Evolutionary conservation across 192 early-diverging fungal genomes (phyloP).

Genomic region (Mycoemilia scoparia): DNA sequence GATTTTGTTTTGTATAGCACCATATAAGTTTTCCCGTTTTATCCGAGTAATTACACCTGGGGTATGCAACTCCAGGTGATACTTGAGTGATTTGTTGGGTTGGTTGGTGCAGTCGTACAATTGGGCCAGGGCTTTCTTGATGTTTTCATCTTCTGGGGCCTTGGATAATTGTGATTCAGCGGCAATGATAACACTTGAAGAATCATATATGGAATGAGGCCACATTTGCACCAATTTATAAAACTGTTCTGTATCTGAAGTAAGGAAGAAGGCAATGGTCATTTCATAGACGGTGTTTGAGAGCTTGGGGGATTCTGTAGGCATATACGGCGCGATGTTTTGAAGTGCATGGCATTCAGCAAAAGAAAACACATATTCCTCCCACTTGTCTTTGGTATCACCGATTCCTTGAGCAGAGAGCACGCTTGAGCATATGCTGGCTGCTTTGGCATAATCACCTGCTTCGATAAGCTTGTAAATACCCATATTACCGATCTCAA

Average conservation of each 20-base stretch:
- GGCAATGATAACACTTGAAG: slow-evolving; percentile 51
- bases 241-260: slow-evolving; percentile 19
- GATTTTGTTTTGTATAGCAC: slow-evolving; percentile 58
- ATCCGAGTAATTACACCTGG: slow-evolving; percentile 65
- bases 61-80: slow-evolving; percentile 51
- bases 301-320: slow-evolving; percentile 52
- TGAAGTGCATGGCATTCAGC: slow-evolving; percentile 55
- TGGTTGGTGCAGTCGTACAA: slow-evolving; percentile 55
- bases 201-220: slow-evolving; percentile 61
- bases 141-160: slow-evolving; percentile 14
- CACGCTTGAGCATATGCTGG: slow-evolving; percentile 50
- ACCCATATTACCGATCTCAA: slow-evolving; percentile 65
- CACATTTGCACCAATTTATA: slow-evolving; percentile 49
- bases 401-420: slow-evolving; percentile 28
- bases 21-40: slow-evolving; percentile 56
- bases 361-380: slow-evolving; percentile 82
- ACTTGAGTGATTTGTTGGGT: slow-evolving; percentile 62
- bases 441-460: slow-evolving; percentile 50
- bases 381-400: slow-evolving; percentile 40
- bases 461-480: slow-evolving; percentile 53
- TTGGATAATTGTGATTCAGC: slow-evolving; percentile 43
- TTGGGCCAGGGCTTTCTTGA: slow-evolving; percentile 57
- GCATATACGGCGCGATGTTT: slow-evolving; percentile 58
- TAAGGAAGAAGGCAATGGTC: slow-evolving; percentile 42
- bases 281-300: slow-evolving; percentile 73